Percentiles rank a stretch among this genome's conserved stretches.
phyloP scores from a whole-genome alignment of 2,329 filamentous ascomycete species.

The Diaporthe nobilis region DNA sequence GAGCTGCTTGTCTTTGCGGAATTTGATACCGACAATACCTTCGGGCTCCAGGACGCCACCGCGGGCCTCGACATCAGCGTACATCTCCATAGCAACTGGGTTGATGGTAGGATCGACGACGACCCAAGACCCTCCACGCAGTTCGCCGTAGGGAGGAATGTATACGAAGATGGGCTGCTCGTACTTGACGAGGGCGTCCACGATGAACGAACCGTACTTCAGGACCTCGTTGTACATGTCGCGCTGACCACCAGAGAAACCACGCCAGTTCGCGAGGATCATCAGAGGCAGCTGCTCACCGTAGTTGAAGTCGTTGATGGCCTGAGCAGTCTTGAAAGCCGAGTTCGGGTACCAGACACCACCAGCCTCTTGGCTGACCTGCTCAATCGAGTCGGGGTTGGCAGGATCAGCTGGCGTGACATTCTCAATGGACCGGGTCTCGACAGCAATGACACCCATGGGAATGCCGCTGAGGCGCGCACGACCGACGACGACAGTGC shows the following conservation, averaged over 20 bases:
- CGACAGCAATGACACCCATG: conserved; percentile 97
- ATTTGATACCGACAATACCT: conserved; percentile 99
- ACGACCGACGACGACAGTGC: conserved; percentile 95
- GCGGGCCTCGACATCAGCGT: conserved; percentile 93
- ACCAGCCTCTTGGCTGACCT: conserved; percentile 93
- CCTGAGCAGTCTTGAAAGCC: conserved; percentile 99
- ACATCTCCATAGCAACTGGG: conserved; percentile 98
- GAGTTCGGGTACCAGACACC: conserved; percentile 99
- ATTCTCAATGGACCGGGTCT: conserved; percentile 96
- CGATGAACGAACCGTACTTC: conserved; percentile 99
- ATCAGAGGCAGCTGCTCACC: conserved; percentile 98
- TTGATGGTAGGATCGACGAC: conserved; percentile 99
- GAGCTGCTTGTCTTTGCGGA: conserved; percentile 96
- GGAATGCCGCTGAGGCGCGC: conserved; percentile 97
- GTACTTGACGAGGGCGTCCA: conserved; percentile 97
- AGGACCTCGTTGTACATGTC: conserved; percentile 99
- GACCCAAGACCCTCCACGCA: conserved; percentile 99
- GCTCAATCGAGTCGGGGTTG: conserved; percentile 98
- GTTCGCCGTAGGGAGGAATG: conserved; percentile 95
- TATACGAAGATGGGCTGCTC: conserved; percentile 99
- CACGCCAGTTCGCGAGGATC: conserved; percentile 99
- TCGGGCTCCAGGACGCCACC: conserved; percentile 98
- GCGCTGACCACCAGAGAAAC: conserved; percentile 99
- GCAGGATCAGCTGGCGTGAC: conserved; percentile 96
- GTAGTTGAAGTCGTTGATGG: conserved; percentile 98